phyloP scores from a whole-genome alignment of 2,329 filamentous ascomycete species.

The Xylaria sp. region DNA sequence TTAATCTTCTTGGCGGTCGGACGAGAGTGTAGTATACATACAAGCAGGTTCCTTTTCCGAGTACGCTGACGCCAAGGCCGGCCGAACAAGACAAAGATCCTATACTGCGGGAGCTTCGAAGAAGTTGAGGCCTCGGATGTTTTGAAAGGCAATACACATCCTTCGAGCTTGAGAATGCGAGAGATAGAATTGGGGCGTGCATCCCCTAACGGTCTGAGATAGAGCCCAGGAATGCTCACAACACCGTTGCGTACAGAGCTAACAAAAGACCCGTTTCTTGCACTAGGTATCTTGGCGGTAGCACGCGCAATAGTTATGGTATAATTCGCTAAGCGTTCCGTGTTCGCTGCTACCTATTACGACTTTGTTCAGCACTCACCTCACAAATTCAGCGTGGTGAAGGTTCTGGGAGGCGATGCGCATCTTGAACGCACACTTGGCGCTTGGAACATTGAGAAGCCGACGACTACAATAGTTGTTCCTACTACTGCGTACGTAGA shows the following conservation, averaged over 20 bases:
- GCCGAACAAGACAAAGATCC: constrained; percentile 57
- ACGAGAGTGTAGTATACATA: too few relatives aligned
- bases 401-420: too few relatives aligned
- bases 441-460: too few relatives aligned
- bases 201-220: background rate
- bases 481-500: too few relatives aligned
- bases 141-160: constrained; percentile 44
- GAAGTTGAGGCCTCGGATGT: constrained; percentile 57
- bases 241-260: constrained; percentile 58
- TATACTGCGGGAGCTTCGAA: constrained; percentile 56
- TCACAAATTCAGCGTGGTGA: too few relatives aligned
- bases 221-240: constrained; percentile 58
- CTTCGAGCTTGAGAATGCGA: background rate
- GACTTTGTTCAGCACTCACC: too few relatives aligned
- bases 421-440: too few relatives aligned
- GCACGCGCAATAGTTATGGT: constrained; percentile 66
- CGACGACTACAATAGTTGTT: too few relatives aligned
- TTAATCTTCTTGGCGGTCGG: too few relatives aligned
- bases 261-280: constrained; percentile 47
- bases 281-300: constrained; percentile 59
- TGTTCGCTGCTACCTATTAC: constrained; percentile 45
- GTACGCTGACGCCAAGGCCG: constrained; percentile 52
- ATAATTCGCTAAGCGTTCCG: too few relatives aligned
- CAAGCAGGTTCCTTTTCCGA: constrained; percentile 57
- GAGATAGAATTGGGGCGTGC: too few relatives aligned